Base-by-base conservation (phyloP, 2,329 filamentous ascomycete genomes). In the Arthrobotrys conoides region DNA sequence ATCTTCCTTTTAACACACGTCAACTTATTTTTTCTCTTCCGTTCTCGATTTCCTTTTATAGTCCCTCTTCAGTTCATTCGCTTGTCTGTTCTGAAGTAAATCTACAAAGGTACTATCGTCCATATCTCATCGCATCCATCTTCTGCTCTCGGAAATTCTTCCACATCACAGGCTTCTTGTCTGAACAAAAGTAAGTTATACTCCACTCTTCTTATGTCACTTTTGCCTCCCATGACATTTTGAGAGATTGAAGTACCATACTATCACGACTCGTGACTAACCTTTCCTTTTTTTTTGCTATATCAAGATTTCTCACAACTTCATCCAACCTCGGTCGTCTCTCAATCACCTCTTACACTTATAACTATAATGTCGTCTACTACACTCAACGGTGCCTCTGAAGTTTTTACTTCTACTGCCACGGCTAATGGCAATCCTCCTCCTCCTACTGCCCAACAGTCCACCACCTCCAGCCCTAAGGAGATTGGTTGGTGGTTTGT, bases 401-500 rank as follows among this genome's bases (percentile, higher is more conserved):
- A 77, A 55, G 67, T 64, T 59, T 77, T 77, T 24, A 66, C 73
- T 48, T 71, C 73, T 51, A 84, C 84, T 38, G 85, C 84, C 38
- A 83, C 84, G 27, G 83, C 84, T 46, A 85, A 85, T 67, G 59
- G 75, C 22, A 63, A 76, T 18, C 44, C 71, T 63, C 57, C 71
- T 63, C 57, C 65, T 53, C 51, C 46, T 18, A 68, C 81, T 57
- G 14, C 48, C 20, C 86, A 87, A 51, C 57, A 61, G 20, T 41
- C 57, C 14, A 80, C 76, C 20, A 80, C 76, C 20, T 88, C 90
- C 80, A 87, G 87, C 82, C 97, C 97, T 87, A 94, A 97, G 85
- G 93, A 98, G 87, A 94, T 99, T 82, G 96, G 94, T 85, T 99
- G 96, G 96, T 98, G 95, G 87, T 99, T 99, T 82, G 96, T 99